phyloP scores from a whole-genome alignment of 306 rosid genomes.

The Medicago lupulina region DNA sequence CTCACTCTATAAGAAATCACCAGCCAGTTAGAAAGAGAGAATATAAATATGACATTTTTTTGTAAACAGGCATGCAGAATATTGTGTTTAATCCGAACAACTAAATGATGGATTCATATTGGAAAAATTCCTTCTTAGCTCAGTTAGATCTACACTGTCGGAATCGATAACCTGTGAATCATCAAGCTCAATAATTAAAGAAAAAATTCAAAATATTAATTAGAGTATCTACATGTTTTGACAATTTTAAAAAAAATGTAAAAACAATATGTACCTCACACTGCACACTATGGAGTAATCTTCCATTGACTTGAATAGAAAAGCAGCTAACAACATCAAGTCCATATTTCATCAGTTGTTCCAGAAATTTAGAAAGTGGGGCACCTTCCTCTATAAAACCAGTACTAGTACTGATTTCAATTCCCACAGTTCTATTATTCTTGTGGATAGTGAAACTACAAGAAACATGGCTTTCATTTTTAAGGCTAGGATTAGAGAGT shows the following conservation, averaged over 20 bases:
- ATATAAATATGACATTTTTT: constrained; percentile 1
- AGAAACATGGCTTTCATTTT: constrained; percentile 14
- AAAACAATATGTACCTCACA: constrained; percentile 54
- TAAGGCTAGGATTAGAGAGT: background rate
- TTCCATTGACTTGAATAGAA: constrained; percentile 59
- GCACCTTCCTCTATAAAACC: constrained; percentile 36
- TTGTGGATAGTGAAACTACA: constrained; percentile 43
- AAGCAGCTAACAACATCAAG: constrained; percentile 54
- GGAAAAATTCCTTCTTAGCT: constrained; percentile 58
- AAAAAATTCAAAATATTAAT: background rate
- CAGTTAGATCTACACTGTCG: constrained; percentile 43
- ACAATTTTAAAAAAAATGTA: background rate
- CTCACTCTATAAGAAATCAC: background rate
- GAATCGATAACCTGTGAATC: constrained; percentile 51
- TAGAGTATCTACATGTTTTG: background rate
- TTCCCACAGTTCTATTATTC: constrained; percentile 47
- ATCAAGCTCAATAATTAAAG: constrained; percentile 20
- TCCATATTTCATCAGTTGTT: constrained; percentile 51
- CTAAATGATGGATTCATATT: constrained; percentile 38
- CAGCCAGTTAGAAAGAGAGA: background rate
- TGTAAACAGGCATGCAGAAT: background rate
- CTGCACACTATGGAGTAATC: constrained; percentile 57
- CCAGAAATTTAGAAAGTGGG: constrained; percentile 51
- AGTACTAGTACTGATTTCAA: constrained; percentile 33
- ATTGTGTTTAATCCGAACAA: constrained; percentile 31